Conservation (phyloP, 768 basidiomycete species). For the Hericium erinaceus region DNA sequence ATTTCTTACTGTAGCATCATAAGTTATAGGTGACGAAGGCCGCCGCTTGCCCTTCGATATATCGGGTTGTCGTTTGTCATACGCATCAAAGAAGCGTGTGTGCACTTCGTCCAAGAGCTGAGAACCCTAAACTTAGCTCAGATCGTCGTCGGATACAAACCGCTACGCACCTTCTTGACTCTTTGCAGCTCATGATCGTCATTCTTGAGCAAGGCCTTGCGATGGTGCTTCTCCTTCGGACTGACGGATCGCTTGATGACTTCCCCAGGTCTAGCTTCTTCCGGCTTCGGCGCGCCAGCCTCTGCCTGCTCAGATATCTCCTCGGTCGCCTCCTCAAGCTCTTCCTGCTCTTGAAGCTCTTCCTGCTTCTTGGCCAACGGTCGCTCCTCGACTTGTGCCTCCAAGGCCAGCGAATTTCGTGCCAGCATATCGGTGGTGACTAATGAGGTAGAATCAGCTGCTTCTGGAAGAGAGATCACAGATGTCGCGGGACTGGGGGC, state of each 20-base stretch:
- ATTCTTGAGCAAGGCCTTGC: slow-evolving; percentile 78
- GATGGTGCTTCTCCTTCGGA: slow-evolving; percentile 35
- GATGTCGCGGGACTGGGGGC: slow-evolving; percentile 1
- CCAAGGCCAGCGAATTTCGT: slow-evolving; percentile 66
- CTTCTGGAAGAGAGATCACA: slow-evolving; percentile 12
- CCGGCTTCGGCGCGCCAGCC: neutral
- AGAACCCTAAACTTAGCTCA: neutral
- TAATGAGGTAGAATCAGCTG: slow-evolving; percentile 34
- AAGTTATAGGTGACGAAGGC: slow-evolving; percentile 20
- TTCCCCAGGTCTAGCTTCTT: neutral
- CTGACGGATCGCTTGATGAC: slow-evolving; percentile 3
- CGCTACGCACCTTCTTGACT: slow-evolving; percentile 53
- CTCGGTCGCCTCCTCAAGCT: slow-evolving; percentile 13
- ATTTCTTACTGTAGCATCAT: slow-evolving; percentile 73
- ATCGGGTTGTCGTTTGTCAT: slow-evolving; percentile 34
- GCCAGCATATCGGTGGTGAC: slow-evolving; percentile 50
- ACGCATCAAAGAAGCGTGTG: slow-evolving; percentile 59
- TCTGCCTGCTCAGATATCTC: neutral
- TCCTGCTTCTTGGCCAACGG: slow-evolving; percentile 87
- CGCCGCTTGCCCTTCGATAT: slow-evolving; percentile 23
- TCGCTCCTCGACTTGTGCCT: slow-evolving; percentile 77
- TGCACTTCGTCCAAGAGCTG: slow-evolving; percentile 84
- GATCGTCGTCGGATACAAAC: neutral
- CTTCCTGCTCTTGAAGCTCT: slow-evolving; percentile 45
- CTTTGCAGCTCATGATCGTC: slow-evolving; percentile 78